Evolutionary conservation across 2,329 filamentous ascomycete species (phyloP).

Genomic region (Penicillium sp.): DNA sequence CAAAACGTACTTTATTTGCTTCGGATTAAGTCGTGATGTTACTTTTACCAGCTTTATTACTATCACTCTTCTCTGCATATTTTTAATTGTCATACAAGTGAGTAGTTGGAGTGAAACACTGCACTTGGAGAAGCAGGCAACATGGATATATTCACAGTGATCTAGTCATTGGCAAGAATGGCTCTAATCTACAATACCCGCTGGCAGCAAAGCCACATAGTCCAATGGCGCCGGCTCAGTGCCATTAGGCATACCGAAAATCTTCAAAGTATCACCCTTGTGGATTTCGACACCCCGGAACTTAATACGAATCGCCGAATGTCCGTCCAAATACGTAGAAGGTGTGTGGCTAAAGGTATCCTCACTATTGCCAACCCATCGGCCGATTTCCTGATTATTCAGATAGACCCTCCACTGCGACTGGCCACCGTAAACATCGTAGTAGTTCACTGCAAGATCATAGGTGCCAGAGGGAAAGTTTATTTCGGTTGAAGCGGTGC

Average conservation of each 20-base stretch:
- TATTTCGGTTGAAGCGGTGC: slow-evolving; percentile 50
- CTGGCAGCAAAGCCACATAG: slow-evolving; percentile 62
- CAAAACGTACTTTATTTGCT: background rate
- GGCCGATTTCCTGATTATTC: slow-evolving; percentile 53
- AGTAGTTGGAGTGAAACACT: background rate
- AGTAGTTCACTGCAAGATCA: slow-evolving; percentile 66
- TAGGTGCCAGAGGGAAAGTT: slow-evolving; percentile 55
- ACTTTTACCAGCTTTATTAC: background rate
- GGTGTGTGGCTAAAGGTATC: slow-evolving; percentile 58
- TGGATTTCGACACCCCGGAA: slow-evolving; percentile 52
- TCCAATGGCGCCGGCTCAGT: slow-evolving; percentile 65
- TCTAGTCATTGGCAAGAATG: background rate
- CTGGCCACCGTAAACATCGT: slow-evolving; percentile 59
- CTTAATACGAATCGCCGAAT: slow-evolving; percentile 62
- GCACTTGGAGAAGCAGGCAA: background rate
- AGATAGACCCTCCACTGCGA: slow-evolving; percentile 57
- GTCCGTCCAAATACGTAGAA: slow-evolving; percentile 60
- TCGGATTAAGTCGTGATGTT: too few relatives aligned
- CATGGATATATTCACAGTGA: background rate
- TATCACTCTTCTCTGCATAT: background rate
- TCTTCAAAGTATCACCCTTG: slow-evolving; percentile 53
- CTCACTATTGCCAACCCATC: slow-evolving; percentile 62
- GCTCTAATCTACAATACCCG: slow-evolving; percentile 54
- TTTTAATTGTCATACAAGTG: background rate
- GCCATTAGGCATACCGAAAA: slow-evolving; percentile 59